phyloP scores from a whole-genome alignment of 108 stramenopile species.

The Nitzschia sp. region DNA sequence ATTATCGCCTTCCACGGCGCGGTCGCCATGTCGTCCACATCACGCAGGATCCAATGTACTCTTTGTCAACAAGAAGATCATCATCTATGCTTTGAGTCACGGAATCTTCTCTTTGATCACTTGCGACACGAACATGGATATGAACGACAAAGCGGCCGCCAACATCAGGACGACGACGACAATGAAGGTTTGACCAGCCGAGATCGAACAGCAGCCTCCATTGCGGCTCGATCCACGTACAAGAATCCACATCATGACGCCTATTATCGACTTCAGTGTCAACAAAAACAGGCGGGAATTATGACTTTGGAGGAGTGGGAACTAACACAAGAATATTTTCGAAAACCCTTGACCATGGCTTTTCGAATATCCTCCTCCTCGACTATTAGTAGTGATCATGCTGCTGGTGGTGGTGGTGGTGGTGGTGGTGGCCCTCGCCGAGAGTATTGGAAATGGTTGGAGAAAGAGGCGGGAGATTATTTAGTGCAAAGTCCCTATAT shows the following conservation, averaged over 20 bases:
- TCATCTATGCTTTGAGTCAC: slow-evolving; percentile 20
- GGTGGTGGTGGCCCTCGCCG: background rate
- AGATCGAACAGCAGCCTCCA: slow-evolving; percentile 9
- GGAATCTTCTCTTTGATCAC: slow-evolving; percentile 32
- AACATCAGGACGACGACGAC: background rate
- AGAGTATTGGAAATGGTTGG: background rate
- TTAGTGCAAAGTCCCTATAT: background rate
- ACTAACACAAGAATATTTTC: background rate
- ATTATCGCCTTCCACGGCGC: too few relatives aligned
- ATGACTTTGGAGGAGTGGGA: slow-evolving; percentile 7
- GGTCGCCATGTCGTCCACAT: too few relatives aligned
- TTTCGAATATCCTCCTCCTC: slow-evolving; percentile 6
- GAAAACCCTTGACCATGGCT: slow-evolving; percentile 8
- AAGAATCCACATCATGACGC: slow-evolving; percentile 10
- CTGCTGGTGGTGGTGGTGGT: background rate
- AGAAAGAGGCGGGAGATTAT: background rate
- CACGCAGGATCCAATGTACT: background rate
- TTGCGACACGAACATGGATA: slow-evolving; percentile 15
- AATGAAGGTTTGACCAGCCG: too few relatives aligned
- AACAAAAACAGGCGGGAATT: slow-evolving; percentile 1
- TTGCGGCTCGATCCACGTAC: background rate
- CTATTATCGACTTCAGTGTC: slow-evolving; percentile 13
- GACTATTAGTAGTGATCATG: background rate
- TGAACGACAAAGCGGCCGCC: background rate
- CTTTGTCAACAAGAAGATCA: background rate